phyloP scores from a whole-genome alignment of 768 basidiomycete genomes.

The Neoboletus magnificus region DNA sequence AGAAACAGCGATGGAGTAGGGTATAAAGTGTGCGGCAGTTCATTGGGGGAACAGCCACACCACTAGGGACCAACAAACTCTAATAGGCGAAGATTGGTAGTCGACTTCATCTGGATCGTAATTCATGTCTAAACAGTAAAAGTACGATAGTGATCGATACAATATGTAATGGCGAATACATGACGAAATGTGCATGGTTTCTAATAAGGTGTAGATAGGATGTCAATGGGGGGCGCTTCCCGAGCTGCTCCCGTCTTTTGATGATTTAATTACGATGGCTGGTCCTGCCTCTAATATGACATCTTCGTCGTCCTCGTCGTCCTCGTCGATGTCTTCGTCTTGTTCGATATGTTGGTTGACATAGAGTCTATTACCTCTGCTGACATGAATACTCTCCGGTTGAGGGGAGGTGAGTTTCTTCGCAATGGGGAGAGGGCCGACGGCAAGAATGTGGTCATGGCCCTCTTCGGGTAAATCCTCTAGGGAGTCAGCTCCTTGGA shows the following conservation, averaged over 20 bases:
- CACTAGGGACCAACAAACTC: background rate
- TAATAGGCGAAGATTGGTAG: background rate
- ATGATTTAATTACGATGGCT: constrained; percentile 44
- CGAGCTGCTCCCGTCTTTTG: constrained; percentile 21
- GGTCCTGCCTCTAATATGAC: constrained; percentile 76
- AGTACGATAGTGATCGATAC: constrained; percentile 10
- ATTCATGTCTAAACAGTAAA: background rate
- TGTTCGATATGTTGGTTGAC: constrained; percentile 48
- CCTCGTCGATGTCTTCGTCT: constrained; percentile 57
- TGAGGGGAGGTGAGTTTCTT: constrained; percentile 39
- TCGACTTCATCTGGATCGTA: background rate
- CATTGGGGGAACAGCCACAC: constrained; percentile 3
- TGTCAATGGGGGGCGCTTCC: constrained; percentile 22
- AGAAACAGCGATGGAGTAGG: background rate
- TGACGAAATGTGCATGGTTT: constrained; percentile 3
- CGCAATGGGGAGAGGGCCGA: constrained; percentile 48
- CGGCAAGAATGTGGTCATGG: constrained; percentile 51
- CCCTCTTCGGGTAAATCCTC: constrained; percentile 35
- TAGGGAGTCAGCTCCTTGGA: constrained; percentile 33
- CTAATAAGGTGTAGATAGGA: constrained; percentile 10
- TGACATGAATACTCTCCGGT: constrained; percentile 32
- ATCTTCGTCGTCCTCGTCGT: constrained; percentile 63
- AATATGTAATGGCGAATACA: constrained; percentile 15
- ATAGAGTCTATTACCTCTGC: constrained; percentile 38
- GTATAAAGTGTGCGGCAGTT: background rate